A percentile compares a stretch with the other conserved stretches of the same genome.
These are phyloP conservation scores for Syzygium aromaticum DNA, from an alignment of 345 rosid genomes.

Conservation along the genomic window DNA sequence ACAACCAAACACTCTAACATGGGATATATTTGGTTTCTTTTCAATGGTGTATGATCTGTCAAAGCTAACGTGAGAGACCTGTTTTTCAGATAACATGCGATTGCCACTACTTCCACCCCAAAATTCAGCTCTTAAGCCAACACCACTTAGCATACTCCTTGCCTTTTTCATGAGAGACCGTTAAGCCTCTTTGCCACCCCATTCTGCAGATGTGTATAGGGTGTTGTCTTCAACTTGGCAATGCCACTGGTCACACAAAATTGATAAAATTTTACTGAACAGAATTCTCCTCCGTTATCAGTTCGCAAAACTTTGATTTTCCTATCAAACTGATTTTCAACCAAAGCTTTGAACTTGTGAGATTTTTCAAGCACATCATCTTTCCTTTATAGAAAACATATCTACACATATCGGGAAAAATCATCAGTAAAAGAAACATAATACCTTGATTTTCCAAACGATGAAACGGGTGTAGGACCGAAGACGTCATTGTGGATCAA, in stretches of 20 bases:
- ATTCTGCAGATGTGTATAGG: neutral
- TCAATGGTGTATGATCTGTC: neutral
- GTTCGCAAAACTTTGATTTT: neutral
- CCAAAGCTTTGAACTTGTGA: neutral
- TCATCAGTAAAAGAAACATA: neutral
- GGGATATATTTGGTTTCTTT: neutral
- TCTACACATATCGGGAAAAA: neutral
- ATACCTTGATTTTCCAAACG: neutral
- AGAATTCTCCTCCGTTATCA: neutral
- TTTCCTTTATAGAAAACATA: neutral
- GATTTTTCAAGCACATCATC: neutral
- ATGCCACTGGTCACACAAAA: neutral
- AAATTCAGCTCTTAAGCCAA: neutral
- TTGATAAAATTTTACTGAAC: neutral
- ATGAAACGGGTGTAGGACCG: neutral
- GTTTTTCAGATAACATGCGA: neutral
- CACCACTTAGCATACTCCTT: neutral
- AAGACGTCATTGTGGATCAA: neutral
- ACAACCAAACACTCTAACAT: neutral
- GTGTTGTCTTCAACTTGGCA: neutral
- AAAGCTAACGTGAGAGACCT: neutral
- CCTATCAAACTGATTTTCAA: neutral
- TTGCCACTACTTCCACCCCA: neutral
- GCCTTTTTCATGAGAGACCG: neutral
- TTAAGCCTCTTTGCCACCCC: neutral